Evolutionary conservation across 2,329 filamentous ascomycete genomes (phyloP), one percentile per base, ranked within the genome.

Genomic region (Orbilia brochopaga): DNA sequence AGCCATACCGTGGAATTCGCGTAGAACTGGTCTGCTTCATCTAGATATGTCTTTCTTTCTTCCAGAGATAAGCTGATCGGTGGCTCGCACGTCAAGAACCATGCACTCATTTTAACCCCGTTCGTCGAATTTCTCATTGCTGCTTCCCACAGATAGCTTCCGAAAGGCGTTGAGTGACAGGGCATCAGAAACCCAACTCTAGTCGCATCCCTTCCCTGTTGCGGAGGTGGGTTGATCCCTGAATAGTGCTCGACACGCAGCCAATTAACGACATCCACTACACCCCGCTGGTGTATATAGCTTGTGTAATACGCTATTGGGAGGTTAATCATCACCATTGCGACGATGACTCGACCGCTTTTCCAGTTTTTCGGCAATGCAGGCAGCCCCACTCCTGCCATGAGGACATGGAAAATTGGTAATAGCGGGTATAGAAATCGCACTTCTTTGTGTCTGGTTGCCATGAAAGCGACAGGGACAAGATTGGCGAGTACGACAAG

Each of bases 391-490:
- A 79, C 77, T 8, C 86, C 85, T 0, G 91, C 91, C 1, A 90
- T 86, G 42, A 97, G 82, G 73, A 96, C 82, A 78, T 94, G 91
- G 5, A 99, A 84, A n/a, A 88, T 84, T 1, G 94, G 93, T 1
- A 97, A 84, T 17, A 99, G 84, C 0, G 94, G 93, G 77, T 96
- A 96, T 75, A 97, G 90, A 82, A 99, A 99, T 77, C 94, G 91
- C 76, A 96, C 90, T 83, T 99, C 94, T 79, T 99, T 99, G 81
- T 99, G 94, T 0, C 91, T 87, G 75, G 97, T 90, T 52, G 90
- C 42, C 56, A 67, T 66, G 23, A 73, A 73, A 1, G 52, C 62
- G 4, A 73, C 1, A 1, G 63, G 62, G 2, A 62, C 69, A 6
- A 67, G 2, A 30, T 40, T 61, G 13, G 55, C 44, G 2, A 73